Evolutionary conservation across 345 rosid genomes (phyloP).

Genomic region (Moricandia arvensis): DNA sequence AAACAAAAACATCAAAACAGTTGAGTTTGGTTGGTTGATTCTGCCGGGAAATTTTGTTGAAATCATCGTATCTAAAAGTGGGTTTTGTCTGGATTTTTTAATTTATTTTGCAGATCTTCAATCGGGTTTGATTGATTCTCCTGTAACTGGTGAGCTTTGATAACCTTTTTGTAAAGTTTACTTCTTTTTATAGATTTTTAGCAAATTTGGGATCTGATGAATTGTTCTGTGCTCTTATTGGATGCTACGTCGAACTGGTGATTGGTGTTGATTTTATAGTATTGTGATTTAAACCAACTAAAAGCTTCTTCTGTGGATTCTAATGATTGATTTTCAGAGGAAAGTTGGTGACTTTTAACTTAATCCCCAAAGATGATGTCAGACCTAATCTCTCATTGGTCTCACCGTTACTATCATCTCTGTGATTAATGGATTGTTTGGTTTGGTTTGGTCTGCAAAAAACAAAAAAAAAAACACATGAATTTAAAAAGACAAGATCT

Average conservation of each 20-base stretch:
- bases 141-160: slow-evolving; percentile 22
- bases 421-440: background rate
- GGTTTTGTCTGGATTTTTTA: slow-evolving; percentile 13
- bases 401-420: background rate
- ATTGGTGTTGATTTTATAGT: slow-evolving; percentile 14
- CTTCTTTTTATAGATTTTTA: slow-evolving; percentile 4
- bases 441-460: background rate
- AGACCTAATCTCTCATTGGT: slow-evolving; percentile 7
- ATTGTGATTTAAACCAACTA: slow-evolving; percentile 3
- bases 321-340: slow-evolving; percentile 18
- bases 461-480: background rate
- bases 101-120: slow-evolving; percentile 25
- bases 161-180: background rate
- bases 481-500: background rate
- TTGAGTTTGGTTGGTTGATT: slow-evolving; percentile 11
- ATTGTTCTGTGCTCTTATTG: background rate
- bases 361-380: background rate
- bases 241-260: background rate
- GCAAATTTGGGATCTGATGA: slow-evolving; percentile 16
- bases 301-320: background rate
- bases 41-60: slow-evolving; percentile 8
- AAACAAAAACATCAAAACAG: background rate
- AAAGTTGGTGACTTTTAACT: background rate
- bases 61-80: slow-evolving; percentile 22
- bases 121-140: background rate